These are phyloP conservation scores for Rhizopogon vinicolor DNA, from an alignment of 768 basidiomycete genomes.

Conservation along the genomic window DNA sequence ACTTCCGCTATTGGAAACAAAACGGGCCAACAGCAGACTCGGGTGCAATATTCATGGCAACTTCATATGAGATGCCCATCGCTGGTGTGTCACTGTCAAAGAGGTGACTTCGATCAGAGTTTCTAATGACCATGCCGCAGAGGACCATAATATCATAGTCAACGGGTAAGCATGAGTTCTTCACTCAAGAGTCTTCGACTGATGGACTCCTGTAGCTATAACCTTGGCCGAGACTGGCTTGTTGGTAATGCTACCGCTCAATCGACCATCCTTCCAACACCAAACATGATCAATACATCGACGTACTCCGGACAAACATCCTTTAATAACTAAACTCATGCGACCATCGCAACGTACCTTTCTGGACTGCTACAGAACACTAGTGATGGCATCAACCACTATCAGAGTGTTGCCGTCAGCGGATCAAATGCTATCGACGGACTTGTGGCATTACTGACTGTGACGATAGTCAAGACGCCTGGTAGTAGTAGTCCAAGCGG, in stretches of 20 bases:
- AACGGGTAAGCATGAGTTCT: constrained; percentile 48
- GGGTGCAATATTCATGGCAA: constrained; percentile 71
- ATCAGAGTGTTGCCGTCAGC: constrained; percentile 43
- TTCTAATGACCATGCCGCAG: constrained; percentile 22
- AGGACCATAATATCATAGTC: constrained; percentile 63
- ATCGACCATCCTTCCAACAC: constrained; percentile 20
- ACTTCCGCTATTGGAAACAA: constrained; percentile 88
- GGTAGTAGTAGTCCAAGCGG: constrained; percentile 10
- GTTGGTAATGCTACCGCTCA: constrained; percentile 74
- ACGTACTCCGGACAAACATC: constrained; percentile 63
- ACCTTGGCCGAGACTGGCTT: constrained; percentile 83
- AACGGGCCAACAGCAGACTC: constrained; percentile 61
- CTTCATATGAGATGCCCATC: constrained; percentile 69
- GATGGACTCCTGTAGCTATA: constrained; percentile 42
- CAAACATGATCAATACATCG: constrained; percentile 38
- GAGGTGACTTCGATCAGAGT: not conserved
- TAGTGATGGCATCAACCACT: constrained; percentile 69
- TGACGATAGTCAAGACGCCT: constrained; percentile 51
- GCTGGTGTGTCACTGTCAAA: constrained; percentile 36
- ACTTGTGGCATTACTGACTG: constrained; percentile 71
- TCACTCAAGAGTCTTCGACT: not conserved
- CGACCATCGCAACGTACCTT: constrained; percentile 62
- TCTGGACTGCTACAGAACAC: constrained; percentile 68
- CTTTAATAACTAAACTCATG: constrained; percentile 66
- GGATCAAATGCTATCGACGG: constrained; percentile 74